Conservation (phyloP, 306 rosid genomes). For the Erythrophleum fordii region DNA sequence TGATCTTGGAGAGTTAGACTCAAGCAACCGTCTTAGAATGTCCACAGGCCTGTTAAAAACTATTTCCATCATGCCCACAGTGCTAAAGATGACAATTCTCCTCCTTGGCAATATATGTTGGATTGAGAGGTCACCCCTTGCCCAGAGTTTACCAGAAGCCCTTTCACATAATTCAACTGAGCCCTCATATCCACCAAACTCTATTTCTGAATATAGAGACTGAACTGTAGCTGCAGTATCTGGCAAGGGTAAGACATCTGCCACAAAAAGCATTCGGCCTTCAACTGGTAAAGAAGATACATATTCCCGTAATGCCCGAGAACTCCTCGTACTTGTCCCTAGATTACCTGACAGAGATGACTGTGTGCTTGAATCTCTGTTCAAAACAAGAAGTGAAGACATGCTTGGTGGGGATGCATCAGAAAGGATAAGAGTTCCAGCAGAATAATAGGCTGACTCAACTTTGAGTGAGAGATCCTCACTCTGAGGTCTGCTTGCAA, state of each 20-base stretch:
- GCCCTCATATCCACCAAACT: constrained; percentile 76
- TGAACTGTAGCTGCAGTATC: constrained; percentile 76
- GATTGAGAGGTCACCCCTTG: constrained; percentile 94
- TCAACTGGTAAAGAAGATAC: constrained; percentile 91
- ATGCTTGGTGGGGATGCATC: constrained; percentile 88
- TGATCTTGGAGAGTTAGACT: constrained; percentile 82
- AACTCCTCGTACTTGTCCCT: constrained; percentile 70
- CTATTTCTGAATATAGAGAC: constrained; percentile 89
- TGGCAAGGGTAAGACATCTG: constrained; percentile 86
- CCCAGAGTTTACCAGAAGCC: constrained; percentile 87
- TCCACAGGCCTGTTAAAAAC: constrained; percentile 96
- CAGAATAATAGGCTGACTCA: constrained; percentile 89
- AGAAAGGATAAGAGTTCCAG: constrained; percentile 92
- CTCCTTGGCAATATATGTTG: constrained; percentile 97
- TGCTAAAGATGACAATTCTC: constrained; percentile 87
- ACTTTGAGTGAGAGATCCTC: constrained; percentile 90
- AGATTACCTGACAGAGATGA: constrained; percentile 62
- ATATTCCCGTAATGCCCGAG: constrained; percentile 86
- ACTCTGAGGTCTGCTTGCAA: constrained; percentile 81
- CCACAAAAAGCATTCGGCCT: constrained; percentile 96
- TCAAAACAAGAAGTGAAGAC: constrained; percentile 91
- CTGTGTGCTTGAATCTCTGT: constrained; percentile 75
- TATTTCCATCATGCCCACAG: constrained; percentile 98
- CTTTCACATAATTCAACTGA: constrained; percentile 73
- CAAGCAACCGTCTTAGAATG: constrained; percentile 82